Conservation (phyloP, 441 rosid genomes). For the Theobroma grandiflorum region DNA sequence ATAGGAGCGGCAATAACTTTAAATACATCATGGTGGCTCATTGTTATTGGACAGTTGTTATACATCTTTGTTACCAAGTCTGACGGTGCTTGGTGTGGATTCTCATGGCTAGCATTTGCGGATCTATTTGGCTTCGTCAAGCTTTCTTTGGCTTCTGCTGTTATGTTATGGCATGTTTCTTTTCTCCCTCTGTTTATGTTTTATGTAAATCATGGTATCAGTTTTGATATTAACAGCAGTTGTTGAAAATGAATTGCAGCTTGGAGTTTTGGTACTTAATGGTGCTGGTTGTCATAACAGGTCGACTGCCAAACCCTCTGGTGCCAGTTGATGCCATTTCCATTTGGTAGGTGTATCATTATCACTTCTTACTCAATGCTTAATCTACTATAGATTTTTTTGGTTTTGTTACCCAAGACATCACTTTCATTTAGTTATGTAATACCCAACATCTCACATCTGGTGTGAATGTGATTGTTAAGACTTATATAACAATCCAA, state of each 20-base stretch:
- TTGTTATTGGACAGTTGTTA: constrained; percentile 60
- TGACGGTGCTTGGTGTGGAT: constrained; percentile 89
- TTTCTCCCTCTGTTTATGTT: background rate
- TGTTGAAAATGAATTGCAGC: constrained; percentile 45
- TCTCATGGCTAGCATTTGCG: constrained; percentile 80
- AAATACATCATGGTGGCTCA: constrained; percentile 85
- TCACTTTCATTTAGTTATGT: background rate
- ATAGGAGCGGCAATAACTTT: constrained; percentile 81
- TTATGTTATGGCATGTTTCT: constrained; percentile 72
- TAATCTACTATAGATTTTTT: background rate
- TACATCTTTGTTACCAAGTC: constrained; percentile 84
- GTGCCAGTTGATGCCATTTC: constrained; percentile 89
- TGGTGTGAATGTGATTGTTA: too few relatives aligned
- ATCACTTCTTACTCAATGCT: background rate
- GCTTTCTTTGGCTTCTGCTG: constrained; percentile 86
- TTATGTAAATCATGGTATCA: background rate
- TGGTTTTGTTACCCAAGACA: background rate
- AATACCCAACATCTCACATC: too few relatives aligned
- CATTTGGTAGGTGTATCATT: constrained; percentile 59
- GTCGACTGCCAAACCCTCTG: constrained; percentile 73
- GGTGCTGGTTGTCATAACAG: constrained; percentile 71
- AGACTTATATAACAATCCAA: too few relatives aligned
- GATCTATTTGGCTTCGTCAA: constrained; percentile 80
- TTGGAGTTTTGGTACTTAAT: constrained; percentile 92
- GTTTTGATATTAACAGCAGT: background rate